Conservation (phyloP, 2,329 filamentous ascomycete species). For the Curvularia sp. region DNA sequence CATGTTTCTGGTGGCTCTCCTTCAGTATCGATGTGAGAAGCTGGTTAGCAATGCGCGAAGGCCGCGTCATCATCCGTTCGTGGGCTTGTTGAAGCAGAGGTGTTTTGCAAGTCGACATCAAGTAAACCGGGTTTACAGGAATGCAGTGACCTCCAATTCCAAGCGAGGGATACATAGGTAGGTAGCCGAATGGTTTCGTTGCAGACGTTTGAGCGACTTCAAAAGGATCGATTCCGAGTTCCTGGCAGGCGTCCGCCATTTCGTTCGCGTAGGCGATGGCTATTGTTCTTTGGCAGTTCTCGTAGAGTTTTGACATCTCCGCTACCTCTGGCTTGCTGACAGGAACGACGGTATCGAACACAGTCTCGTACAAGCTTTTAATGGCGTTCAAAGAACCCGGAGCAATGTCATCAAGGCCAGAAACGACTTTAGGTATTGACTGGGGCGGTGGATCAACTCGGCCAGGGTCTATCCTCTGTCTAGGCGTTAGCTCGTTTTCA, state of each 20-base stretch:
- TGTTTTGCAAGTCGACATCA: conserved; percentile 58
- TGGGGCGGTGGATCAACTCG: conserved; percentile 48
- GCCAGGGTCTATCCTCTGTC: conserved; percentile 60
- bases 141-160: conserved; percentile 66
- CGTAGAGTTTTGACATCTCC: conserved; percentile 66
- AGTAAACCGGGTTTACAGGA: conserved; percentile 63
- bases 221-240: conserved; percentile 57
- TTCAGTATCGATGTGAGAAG: conserved; percentile 8
- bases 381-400: conserved; percentile 54
- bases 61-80: conserved; percentile 56
- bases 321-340: conserved; percentile 63
- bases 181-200: conserved; percentile 55
- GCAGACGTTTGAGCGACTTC: conserved; percentile 60
- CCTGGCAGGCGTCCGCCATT: conserved; percentile 61
- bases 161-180: conserved; percentile 56
- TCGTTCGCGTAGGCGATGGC: conserved; percentile 64
- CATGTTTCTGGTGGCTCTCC: background rate
- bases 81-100: conserved; percentile 55
- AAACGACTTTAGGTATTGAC: conserved; percentile 62
- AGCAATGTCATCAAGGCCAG: conserved; percentile 52
- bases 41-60: conserved; percentile 41
- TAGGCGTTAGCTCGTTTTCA: background rate
- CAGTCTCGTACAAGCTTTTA: conserved; percentile 54
- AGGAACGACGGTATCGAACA: conserved; percentile 58
- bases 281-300: conserved; percentile 65